A percentile compares a stretch with the other conserved stretches of the same genome.
Evolutionary conservation across 352 stramenopile genomes (phyloP).

Genomic region (Pythium dissimile): DNA sequence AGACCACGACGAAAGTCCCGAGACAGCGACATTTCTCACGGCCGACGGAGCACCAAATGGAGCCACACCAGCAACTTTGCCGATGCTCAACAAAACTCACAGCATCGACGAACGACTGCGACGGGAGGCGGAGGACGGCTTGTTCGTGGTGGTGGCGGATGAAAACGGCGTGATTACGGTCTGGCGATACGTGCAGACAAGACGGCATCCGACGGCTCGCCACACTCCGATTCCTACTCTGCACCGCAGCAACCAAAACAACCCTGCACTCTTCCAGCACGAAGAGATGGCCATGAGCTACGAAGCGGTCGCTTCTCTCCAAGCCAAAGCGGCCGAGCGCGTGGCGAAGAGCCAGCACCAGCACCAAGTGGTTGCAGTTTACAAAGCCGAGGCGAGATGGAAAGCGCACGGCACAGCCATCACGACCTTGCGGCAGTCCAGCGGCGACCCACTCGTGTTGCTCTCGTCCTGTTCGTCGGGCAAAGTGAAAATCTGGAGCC

Average conservation of each 20-base stretch:
- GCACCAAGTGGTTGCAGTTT: not conserved
- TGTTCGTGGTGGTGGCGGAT: slow-evolving; percentile 10
- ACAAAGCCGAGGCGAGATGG: slow-evolving; percentile 25
- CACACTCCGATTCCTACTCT: too few relatives aligned
- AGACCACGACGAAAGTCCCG: not conserved
- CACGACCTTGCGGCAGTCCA: slow-evolving; percentile 33
- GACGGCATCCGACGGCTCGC: not conserved
- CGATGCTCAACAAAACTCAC: not conserved
- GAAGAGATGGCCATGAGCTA: slow-evolving; percentile 55
- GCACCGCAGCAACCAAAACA: slow-evolving; percentile 7
- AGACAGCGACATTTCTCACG: slow-evolving; percentile 17
- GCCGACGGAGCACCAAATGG: slow-evolving; percentile 6
- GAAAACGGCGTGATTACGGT: slow-evolving; percentile 13
- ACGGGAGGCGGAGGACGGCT: not conserved
- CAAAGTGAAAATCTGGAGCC: slow-evolving; percentile 60
- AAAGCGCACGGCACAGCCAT: slow-evolving; percentile 35
- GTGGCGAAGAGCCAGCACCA: not conserved
- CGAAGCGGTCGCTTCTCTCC: slow-evolving; percentile 45
- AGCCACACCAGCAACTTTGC: not conserved
- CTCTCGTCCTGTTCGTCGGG: slow-evolving; percentile 47
- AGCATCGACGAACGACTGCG: not conserved
- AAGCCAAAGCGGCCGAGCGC: slow-evolving; percentile 29
- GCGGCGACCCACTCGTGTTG: slow-evolving; percentile 34
- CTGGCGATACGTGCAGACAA: slow-evolving; percentile 3
- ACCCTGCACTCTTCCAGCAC: slow-evolving; percentile 36